Evolutionary conservation across 2,329 filamentous ascomycete genomes (phyloP).

Genomic region (Stenocarpella maydis): DNA sequence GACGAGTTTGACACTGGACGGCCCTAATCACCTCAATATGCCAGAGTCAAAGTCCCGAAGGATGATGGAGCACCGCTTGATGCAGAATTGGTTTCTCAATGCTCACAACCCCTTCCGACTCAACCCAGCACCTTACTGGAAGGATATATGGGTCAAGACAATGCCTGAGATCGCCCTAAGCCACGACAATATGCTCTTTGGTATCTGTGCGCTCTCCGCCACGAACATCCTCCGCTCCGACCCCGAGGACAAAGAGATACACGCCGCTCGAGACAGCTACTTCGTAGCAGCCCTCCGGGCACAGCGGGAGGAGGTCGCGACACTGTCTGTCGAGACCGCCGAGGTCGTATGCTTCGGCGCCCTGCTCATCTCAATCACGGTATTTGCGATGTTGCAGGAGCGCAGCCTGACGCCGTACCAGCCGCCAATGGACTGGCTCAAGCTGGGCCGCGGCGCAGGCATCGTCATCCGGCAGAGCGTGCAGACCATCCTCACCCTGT

Average conservation of each 20-base stretch:
- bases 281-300: constrained; percentile 41
- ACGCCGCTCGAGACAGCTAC: constrained; percentile 40
- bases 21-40: constrained; percentile 32
- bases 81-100: constrained; percentile 40
- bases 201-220: constrained; percentile 39
- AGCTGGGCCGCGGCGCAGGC: constrained; percentile 41
- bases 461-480: constrained; percentile 41
- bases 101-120: constrained; percentile 36
- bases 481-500: constrained; percentile 43
- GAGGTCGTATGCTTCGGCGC: constrained; percentile 41
- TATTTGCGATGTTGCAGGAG: constrained; percentile 41
- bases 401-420: constrained; percentile 39
- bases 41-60: constrained; percentile 40
- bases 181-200: constrained; percentile 40
- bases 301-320: constrained; percentile 40
- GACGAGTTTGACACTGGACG: background rate
- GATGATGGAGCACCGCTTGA: constrained; percentile 42
- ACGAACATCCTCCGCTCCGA: constrained; percentile 38
- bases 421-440: constrained; percentile 41
- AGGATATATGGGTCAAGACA: constrained; percentile 36
- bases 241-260: constrained; percentile 37
- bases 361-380: constrained; percentile 40
- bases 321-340: constrained; percentile 38
- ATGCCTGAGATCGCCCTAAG: constrained; percentile 38
- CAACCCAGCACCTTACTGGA: constrained; percentile 37